phyloP scores from a whole-genome alignment of 1,284 basidiomycete species.

The Bjerkandera adusta region DNA sequence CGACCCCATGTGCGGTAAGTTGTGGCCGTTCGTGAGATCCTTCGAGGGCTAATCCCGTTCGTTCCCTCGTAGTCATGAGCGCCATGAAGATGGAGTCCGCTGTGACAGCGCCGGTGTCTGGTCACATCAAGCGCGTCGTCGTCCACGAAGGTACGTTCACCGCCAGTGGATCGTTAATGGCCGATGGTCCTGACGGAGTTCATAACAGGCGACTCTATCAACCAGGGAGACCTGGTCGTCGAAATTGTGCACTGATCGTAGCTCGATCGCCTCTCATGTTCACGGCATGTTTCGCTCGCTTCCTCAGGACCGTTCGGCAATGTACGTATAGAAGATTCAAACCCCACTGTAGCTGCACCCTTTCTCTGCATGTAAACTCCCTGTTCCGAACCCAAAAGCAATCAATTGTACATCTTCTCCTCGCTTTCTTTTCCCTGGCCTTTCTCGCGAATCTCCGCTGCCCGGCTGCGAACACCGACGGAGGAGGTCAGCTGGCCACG shows the following conservation, averaged over 20 bases:
- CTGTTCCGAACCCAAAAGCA: too few species aligned
- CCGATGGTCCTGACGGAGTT: constrained; percentile 15
- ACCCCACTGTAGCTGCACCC: too few species aligned
- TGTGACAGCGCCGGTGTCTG: constrained; percentile 93
- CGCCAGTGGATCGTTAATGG: constrained; percentile 11
- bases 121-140: constrained; percentile 90
- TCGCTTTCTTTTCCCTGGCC: too few species aligned
- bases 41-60: constrained; percentile 9
- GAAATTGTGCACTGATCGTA: constrained; percentile 71
- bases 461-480: too few species aligned
- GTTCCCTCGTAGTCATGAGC: constrained; percentile 15
- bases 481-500: too few species aligned
- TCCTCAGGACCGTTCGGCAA: too few species aligned
- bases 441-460: too few species aligned
- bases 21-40: constrained; percentile 5
- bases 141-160: constrained; percentile 73
- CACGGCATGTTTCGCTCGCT: too few species aligned
- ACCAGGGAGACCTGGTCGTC: constrained; percentile 83
- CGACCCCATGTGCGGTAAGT: constrained; percentile 84
- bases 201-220: constrained; percentile 77
- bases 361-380: too few species aligned
- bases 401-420: too few species aligned
- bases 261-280: too few species aligned
- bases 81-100: constrained; percentile 87
- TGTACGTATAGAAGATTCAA: too few species aligned